Conservation (phyloP, 2,329 filamentous ascomycete genomes). For the Colletotrichum melonis region DNA sequence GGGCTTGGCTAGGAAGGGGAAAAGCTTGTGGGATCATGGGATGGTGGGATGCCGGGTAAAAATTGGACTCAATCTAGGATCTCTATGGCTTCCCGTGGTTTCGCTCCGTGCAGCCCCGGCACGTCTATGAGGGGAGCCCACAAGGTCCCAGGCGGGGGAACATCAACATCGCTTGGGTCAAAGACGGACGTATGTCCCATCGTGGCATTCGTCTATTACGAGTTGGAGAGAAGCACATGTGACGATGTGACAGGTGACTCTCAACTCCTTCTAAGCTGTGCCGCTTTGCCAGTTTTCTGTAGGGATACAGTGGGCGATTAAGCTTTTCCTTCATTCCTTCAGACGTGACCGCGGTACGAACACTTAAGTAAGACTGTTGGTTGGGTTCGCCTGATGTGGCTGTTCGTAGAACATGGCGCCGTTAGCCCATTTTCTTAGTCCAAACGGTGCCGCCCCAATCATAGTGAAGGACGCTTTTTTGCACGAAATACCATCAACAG, state of each 20-base stretch:
- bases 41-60: not conserved
- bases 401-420: not conserved
- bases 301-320: not conserved
- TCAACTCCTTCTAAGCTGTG: not conserved
- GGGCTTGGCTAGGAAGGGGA: not conserved
- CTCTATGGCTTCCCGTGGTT: not conserved
- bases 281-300: not conserved
- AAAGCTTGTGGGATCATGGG: not conserved
- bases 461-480: not conserved
- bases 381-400: not conserved
- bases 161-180: constrained; percentile 7
- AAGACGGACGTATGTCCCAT: constrained; percentile 13
- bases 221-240: not conserved
- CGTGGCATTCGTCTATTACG: not conserved
- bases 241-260: not conserved
- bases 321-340: not conserved
- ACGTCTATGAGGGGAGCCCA: not conserved
- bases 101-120: constrained; percentile 15
- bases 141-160: not conserved
- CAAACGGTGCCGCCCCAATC: constrained; percentile 22
- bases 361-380: not conserved
- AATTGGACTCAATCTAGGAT: not conserved
- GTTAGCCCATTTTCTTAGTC: constrained; percentile 2
- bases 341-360: not conserved
- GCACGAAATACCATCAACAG: not conserved